phyloP scores from a whole-genome alignment of 352 stramenopile species.

The Phytophthora ramorum region DNA sequence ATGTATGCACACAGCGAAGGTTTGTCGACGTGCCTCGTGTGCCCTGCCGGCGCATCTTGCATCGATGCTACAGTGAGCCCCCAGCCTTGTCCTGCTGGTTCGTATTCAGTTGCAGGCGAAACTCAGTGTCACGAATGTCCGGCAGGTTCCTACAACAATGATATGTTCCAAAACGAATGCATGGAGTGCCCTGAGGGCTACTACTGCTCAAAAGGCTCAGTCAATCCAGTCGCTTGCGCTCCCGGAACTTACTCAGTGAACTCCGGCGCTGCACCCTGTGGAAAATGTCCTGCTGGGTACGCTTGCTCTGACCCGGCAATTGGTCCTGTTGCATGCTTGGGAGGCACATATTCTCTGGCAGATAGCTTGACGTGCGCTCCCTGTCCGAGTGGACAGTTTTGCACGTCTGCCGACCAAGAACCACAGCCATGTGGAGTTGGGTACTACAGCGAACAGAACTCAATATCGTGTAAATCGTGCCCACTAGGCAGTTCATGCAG shows the following conservation, averaged over 20 bases:
- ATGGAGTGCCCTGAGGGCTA: constrained; percentile 53
- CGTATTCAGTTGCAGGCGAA: constrained; percentile 47
- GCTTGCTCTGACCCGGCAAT: constrained; percentile 30
- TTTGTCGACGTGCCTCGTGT: constrained; percentile 41
- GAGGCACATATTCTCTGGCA: constrained; percentile 32
- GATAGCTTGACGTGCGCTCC: constrained; percentile 17
- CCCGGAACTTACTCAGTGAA: constrained; percentile 45
- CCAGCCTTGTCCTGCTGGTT: constrained; percentile 58
- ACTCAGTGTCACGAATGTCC: constrained; percentile 55
- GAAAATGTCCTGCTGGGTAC: constrained; percentile 41
- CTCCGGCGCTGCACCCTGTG: constrained; percentile 42
- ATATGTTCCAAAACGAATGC: constrained; percentile 39
- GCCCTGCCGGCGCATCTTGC: constrained; percentile 50
- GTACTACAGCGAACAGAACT: constrained; percentile 32
- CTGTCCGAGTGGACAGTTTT: constrained; percentile 36
- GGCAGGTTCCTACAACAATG: constrained; percentile 47
- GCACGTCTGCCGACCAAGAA: constrained; percentile 15
- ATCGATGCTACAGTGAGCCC: constrained; percentile 12
- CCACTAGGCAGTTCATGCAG: constrained; percentile 44
- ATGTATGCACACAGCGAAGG: constrained; percentile 52
- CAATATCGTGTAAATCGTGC: constrained; percentile 39
- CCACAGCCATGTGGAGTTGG: constrained; percentile 26
- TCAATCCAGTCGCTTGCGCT: constrained; percentile 37
- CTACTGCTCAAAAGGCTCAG: constrained; percentile 49
- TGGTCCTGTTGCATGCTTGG: constrained; percentile 25